Evolutionary conservation across 139 green algal genomes (phyloP).

Genomic region (Chlamydomonas sphaeroides): DNA sequence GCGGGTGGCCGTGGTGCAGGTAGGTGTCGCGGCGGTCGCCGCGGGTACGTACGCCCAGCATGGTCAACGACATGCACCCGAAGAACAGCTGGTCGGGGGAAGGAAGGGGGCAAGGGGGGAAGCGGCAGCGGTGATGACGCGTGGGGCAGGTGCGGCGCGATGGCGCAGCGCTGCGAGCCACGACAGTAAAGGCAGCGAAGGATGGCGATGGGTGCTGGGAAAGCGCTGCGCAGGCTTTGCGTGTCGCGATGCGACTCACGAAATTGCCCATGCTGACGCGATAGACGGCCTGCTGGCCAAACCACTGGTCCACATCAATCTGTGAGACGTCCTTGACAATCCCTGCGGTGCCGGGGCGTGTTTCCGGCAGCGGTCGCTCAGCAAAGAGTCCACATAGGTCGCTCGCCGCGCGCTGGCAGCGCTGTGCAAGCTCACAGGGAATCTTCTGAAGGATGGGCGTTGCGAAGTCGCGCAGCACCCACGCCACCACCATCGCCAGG

Average conservation of each 20-base stretch:
- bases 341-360: no score
- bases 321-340: constrained; percentile 56
- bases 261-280: constrained; percentile 94
- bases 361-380: no score
- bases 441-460: constrained; percentile 93
- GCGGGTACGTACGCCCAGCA: constrained; percentile 86
- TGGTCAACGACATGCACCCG: constrained; percentile 71
- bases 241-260: no score
- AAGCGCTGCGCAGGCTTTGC: no score
- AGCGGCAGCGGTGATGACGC: no score
- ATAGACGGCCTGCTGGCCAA: constrained; percentile 96
- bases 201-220: no score
- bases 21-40: constrained; percentile 81
- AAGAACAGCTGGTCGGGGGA: constrained; percentile 84
- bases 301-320: constrained; percentile 80
- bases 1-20: constrained; percentile 91
- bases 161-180: no score
- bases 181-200: no score
- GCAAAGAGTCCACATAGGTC: no score
- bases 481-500: constrained; percentile 86
- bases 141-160: no score
- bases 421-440: constrained; percentile 79
- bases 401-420: no score
- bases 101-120: background rate
- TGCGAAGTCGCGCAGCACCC: constrained; percentile 94